Evolutionary conservation across 768 basidiomycete genomes (phyloP).

Genomic region (Tulasnella sp.): DNA sequence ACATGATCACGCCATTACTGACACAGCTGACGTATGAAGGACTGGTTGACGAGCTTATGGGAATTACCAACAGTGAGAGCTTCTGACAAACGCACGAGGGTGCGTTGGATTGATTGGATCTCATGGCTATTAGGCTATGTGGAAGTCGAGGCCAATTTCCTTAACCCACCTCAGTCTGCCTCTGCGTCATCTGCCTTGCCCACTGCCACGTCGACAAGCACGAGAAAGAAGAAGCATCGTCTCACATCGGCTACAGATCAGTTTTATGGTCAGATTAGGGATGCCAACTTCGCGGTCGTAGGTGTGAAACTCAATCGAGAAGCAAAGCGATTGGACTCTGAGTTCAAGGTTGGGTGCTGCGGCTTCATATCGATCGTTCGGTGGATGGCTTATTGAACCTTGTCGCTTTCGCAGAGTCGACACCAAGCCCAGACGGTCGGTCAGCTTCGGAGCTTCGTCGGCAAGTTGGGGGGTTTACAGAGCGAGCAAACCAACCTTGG

Average conservation of each 20-base stretch:
- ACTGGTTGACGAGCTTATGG: slow-evolving; percentile 83
- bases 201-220: slow-evolving; percentile 14
- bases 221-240: slow-evolving; percentile 79
- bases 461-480: slow-evolving; percentile 85
- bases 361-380: not conserved
- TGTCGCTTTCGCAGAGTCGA: slow-evolving; percentile 43
- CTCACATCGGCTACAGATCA: slow-evolving; percentile 70
- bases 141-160: slow-evolving; percentile 30
- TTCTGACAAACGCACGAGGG: not conserved
- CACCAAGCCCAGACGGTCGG: slow-evolving; percentile 83
- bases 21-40: slow-evolving; percentile 97
- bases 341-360: slow-evolving; percentile 72
- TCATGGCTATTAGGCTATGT: slow-evolving; percentile 32
- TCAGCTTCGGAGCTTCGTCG: slow-evolving; percentile 90
- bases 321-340: slow-evolving; percentile 78
- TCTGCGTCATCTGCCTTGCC: slow-evolving; percentile 5
- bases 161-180: slow-evolving; percentile 21
- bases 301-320: slow-evolving; percentile 70
- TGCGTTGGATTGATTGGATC: not conserved
- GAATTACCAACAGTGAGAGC: slow-evolving; percentile 74
- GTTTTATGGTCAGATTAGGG: slow-evolving; percentile 71
- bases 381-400: slow-evolving; percentile 1
- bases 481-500: slow-evolving; percentile 81
- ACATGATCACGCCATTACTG: slow-evolving; percentile 90
- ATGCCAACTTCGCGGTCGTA: slow-evolving; percentile 85